phyloP scores from a whole-genome alignment of 495 filamentous ascomycete genomes.

The Pyrenopolyporus hunteri region DNA sequence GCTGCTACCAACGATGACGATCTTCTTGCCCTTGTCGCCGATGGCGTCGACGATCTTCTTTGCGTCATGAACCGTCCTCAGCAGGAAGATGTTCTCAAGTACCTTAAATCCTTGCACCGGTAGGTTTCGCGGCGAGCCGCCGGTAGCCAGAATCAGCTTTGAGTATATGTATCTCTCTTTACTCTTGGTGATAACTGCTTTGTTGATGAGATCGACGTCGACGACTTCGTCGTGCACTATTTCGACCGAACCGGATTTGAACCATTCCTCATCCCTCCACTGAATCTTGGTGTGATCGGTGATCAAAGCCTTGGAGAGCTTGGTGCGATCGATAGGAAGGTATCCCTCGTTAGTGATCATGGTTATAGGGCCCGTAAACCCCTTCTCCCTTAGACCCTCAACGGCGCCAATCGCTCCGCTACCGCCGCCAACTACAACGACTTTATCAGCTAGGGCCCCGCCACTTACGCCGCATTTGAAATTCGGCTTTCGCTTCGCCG shows the following conservation, averaged over 20 bases:
- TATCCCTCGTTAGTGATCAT: conserved; percentile 85
- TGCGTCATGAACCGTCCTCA: conserved; percentile 76
- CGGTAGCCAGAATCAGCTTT: conserved; percentile 88
- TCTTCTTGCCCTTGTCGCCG: conserved; percentile 85
- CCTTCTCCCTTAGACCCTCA: conserved; percentile 79
- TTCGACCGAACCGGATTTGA: conserved; percentile 73
- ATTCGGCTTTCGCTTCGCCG: conserved; percentile 71
- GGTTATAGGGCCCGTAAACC: conserved; percentile 81
- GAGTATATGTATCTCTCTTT: conserved; percentile 76
- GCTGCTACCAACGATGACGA: conserved; percentile 87
- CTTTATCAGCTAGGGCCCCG: conserved; percentile 66
- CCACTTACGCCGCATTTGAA: conserved; percentile 65
- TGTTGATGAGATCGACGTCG: conserved; percentile 73
- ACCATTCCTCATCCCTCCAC: conserved; percentile 77
- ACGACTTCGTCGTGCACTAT: conserved; percentile 77
- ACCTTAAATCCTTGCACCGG: conserved; percentile 86
- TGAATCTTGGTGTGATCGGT: conserved; percentile 80
- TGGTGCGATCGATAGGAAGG: conserved; percentile 88
- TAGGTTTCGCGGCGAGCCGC: conserved; percentile 77
- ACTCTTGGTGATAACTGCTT: conserved; percentile 72
- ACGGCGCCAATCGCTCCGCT: conserved; percentile 80
- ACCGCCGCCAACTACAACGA: conserved; percentile 90
- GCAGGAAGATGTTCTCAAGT: conserved; percentile 81
- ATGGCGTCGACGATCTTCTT: conserved; percentile 77
- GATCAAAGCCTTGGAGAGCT: conserved; percentile 93